Conservation (phyloP, 2,329 filamentous ascomycete species). For the Botrytis cinerea region DNA sequence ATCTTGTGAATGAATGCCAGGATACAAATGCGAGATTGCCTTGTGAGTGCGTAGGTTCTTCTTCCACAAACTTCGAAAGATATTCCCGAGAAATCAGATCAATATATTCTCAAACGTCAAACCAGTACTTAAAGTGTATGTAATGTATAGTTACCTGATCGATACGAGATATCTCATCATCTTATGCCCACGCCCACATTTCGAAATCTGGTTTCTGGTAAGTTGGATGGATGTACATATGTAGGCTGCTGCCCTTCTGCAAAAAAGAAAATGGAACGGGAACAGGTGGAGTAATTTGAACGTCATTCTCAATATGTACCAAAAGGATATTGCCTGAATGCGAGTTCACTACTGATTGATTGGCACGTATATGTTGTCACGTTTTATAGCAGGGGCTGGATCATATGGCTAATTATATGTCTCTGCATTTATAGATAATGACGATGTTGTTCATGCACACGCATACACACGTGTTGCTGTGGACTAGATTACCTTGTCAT, state of each 20-base stretch:
- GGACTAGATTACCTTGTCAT: not conserved
- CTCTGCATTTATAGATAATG: not conserved
- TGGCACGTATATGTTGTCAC: not conserved
- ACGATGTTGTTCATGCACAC: slow-evolving; percentile 8
- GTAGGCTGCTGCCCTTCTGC: not conserved
- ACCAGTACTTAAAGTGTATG: not conserved
- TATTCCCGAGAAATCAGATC: not conserved
- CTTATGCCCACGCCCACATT: not conserved
- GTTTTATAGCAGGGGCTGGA: not conserved
- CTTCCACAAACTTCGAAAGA: not conserved
- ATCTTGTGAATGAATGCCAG: not conserved
- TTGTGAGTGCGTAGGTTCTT: not conserved
- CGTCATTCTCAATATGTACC: not conserved
- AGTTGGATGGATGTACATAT: not conserved
- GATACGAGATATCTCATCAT: slow-evolving; percentile 6
- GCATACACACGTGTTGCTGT: not conserved
- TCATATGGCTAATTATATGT: not conserved
- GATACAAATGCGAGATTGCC: not conserved
- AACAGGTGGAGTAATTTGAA: not conserved
- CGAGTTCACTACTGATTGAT: not conserved
- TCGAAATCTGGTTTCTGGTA: not conserved
- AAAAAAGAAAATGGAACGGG: not conserved
- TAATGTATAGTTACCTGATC: not conserved
- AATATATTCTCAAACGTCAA: not conserved
- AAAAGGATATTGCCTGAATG: slow-evolving; percentile 14